Percentiles rank a stretch among this genome's conserved stretches.
These are phyloP conservation scores for Elaphomyces granulatus DNA, from an alignment of 495 filamentous ascomycete genomes.

Conservation along the genomic window DNA sequence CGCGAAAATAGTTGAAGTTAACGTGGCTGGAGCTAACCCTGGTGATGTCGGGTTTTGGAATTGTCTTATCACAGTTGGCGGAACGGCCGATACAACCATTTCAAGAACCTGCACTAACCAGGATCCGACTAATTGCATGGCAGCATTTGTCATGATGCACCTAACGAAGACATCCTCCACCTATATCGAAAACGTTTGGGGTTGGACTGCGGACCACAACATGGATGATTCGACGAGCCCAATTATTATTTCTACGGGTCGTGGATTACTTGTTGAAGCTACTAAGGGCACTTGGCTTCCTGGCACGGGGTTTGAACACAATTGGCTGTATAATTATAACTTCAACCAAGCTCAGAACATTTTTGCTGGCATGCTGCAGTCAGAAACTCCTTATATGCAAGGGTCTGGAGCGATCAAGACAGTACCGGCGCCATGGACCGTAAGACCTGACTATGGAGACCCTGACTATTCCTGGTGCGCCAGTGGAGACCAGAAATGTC, in stretches of 20 bases:
- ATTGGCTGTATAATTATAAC: conserved; percentile 26
- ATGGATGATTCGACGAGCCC: conserved; percentile 12
- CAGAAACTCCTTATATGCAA: conserved; percentile 25
- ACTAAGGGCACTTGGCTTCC: conserved; percentile 13
- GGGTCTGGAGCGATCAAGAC: conserved; percentile 6
- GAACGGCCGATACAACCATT: conserved; percentile 25
- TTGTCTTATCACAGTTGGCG: conserved; percentile 27
- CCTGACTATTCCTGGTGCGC: conserved; percentile 12
- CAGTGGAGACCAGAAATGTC: conserved; percentile 10
- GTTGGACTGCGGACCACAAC: conserved; percentile 31
- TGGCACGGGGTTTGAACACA: conserved; percentile 17
- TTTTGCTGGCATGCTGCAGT: conserved; percentile 20
- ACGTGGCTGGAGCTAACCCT: conserved; percentile 23
- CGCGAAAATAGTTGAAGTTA: conserved; percentile 26
- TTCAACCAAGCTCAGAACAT: conserved; percentile 20
- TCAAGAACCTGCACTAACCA: conserved; percentile 15
- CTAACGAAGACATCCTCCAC: conserved; percentile 24
- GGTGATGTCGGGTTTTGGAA: conserved; percentile 37
- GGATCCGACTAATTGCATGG: conserved; percentile 20
- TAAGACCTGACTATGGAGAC: conserved; percentile 19
- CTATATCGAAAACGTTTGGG: conserved; percentile 36
- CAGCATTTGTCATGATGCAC: conserved; percentile 28
- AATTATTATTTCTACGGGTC: conserved; percentile 22
- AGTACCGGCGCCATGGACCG: conserved; percentile 19
- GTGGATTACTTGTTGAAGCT: conserved; percentile 26